Percentiles rank a stretch among this genome's conserved stretches.
Evolutionary conservation across 495 filamentous ascomycete genomes (phyloP).

Genomic region (Xylaria grammica): DNA sequence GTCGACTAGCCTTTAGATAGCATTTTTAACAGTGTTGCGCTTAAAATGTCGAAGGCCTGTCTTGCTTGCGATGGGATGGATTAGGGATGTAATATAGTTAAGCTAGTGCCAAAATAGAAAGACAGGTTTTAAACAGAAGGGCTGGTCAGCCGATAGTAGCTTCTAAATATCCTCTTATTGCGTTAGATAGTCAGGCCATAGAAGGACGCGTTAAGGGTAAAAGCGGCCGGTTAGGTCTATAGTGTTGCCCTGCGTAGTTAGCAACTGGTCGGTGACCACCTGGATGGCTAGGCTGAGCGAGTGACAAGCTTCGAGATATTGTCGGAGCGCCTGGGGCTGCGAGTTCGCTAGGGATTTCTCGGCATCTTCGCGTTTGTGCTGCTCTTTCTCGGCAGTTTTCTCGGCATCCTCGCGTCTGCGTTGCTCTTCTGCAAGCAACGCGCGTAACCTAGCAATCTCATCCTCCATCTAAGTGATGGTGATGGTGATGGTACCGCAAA

Average conservation of each 20-base stretch:
- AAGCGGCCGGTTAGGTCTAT: slow-evolving; percentile 39
- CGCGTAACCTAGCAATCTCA: slow-evolving; percentile 18
- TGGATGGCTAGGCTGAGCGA: slow-evolving; percentile 36
- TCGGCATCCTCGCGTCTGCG: slow-evolving; percentile 31
- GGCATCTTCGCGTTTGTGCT: slow-evolving; percentile 30
- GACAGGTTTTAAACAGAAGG: slow-evolving; percentile 28
- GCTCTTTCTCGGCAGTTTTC: slow-evolving; percentile 3
- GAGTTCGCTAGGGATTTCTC: slow-evolving; percentile 26
- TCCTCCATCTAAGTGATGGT: too few relatives aligned
- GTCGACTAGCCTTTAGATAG: slow-evolving; percentile 36
- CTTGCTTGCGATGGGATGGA: slow-evolving; percentile 39
- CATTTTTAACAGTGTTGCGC: slow-evolving; percentile 36
- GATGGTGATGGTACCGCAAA: background rate
- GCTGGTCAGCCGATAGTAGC: slow-evolving; percentile 25
- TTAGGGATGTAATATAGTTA: slow-evolving; percentile 32
- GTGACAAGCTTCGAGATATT: slow-evolving; percentile 43
- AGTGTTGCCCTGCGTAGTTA: slow-evolving; percentile 39
- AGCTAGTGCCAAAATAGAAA: slow-evolving; percentile 42
- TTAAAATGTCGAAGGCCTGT: slow-evolving; percentile 35
- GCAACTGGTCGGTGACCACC: slow-evolving; percentile 38
- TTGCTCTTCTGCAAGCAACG: slow-evolving; percentile 23
- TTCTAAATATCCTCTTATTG: slow-evolving; percentile 36
- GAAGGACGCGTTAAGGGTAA: slow-evolving; percentile 41
- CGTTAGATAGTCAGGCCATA: slow-evolving; percentile 34
- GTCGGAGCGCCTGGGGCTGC: slow-evolving; percentile 31